These are phyloP conservation scores for Sergeia podlipaevii DNA, from an alignment of 208 protist species.

Conservation along the genomic window DNA sequence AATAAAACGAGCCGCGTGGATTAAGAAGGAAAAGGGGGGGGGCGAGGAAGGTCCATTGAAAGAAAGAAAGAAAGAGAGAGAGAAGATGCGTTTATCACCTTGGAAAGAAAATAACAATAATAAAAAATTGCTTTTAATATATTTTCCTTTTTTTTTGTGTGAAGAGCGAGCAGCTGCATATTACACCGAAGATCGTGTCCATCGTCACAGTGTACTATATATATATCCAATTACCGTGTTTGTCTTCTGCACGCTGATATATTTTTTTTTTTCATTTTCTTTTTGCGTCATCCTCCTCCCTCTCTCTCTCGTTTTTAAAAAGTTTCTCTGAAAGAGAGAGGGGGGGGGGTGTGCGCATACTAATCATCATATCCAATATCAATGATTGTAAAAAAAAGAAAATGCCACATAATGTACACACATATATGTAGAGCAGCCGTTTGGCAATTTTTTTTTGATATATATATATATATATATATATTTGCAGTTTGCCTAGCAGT, in stretches of 20 bases:
- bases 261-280: background rate
- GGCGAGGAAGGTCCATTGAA: background rate
- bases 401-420: constrained; percentile 4
- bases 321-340: no score
- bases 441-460: background rate
- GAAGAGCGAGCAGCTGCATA: no score
- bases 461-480: background rate
- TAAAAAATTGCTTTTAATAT: background rate
- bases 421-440: background rate
- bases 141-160: background rate
- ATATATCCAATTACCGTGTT: no score
- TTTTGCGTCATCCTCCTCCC: background rate
- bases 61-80: background rate
- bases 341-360: no score
- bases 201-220: no score
- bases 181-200: no score
- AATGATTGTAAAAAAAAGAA: no score
- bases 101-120: constrained; percentile 14
- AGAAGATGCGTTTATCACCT: background rate
- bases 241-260: background rate
- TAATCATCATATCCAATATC: no score
- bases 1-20: background rate
- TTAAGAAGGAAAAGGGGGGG: constrained; percentile 1
- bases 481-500: background rate
- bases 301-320: background rate